Evolutionary conservation across 2,329 filamentous ascomycete species (phyloP), one percentile per base, ranked within the genome.

Genomic region (Dryadomyces quercivorus): DNA sequence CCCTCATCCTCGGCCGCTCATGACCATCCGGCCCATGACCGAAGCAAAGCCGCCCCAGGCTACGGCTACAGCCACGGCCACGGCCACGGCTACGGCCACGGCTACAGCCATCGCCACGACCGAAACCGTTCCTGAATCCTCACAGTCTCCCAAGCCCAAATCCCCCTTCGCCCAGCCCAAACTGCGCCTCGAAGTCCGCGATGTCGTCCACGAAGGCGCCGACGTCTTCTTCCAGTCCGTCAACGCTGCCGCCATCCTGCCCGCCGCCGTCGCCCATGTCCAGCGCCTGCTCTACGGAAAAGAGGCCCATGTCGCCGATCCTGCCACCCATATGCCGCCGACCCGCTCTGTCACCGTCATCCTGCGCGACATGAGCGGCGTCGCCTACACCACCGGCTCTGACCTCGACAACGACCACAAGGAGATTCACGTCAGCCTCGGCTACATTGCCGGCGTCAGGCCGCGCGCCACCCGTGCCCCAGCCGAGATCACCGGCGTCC

Each of bases 281-380:
- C 77, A 93, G 50, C 72, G 73, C 34, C 77, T 82, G 26, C 81
- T 97, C 34, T 97, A 96, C 67, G 61, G 71, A 73, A 50, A n/a
- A 2, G 3, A 18, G 20, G 34, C 60, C 63, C 5, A 68, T 70
- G 20, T 70, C 73, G 46, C 61, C 4, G 67, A 69, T 57, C 63
- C 66, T 26, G 65, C 67, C 48, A 74, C 73, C 40, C 70, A 69
- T 52, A 63, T 68, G 12, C 79, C 80, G 44, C 74, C 80, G n/a
- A 93, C 88, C 10, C 85, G 89, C 57, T 94, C 88, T 52, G 82
- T 97, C 18, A 96, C 91, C 0, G 71, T 97, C 40, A 76, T 95
- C 57, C 74, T 97, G 5, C 81, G 87, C 34, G 75, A 82, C 60
- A 90, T 95, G 80, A 74, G 72, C 50, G 92, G 92, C 51, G 88